These are phyloP conservation scores for Saccharomyces hybrid DNA, from an alignment of 1,139 yeast genomes.

Conservation along the genomic window DNA sequence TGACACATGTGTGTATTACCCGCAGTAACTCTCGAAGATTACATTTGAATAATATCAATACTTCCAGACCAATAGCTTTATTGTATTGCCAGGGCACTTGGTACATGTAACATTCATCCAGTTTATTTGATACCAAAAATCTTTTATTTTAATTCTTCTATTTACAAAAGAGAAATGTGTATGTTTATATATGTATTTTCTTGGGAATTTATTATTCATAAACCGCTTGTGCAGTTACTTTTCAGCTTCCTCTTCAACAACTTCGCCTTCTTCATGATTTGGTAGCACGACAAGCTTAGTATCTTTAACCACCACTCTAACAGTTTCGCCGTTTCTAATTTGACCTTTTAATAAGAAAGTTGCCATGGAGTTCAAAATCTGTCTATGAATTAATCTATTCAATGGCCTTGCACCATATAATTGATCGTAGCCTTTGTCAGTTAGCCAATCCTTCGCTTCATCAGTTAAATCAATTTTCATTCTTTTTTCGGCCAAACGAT, in stretches of 20 bases:
- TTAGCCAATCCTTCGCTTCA: constrained; percentile 68
- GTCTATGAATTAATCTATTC: constrained; percentile 79
- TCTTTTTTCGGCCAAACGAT: constrained; percentile 70
- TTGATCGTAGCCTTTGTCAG: constrained; percentile 83
- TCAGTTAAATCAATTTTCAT: constrained; percentile 53
- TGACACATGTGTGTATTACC: not conserved
- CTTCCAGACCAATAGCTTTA: not conserved
- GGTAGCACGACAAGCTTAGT: constrained; percentile 26
- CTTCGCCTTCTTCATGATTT: constrained; percentile 28
- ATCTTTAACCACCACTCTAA: constrained; percentile 33
- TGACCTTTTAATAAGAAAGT: constrained; percentile 71
- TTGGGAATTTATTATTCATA: too few relatives aligned
- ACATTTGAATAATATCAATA: too few relatives aligned
- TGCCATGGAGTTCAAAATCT: constrained; percentile 80
- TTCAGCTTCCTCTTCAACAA: constrained; percentile 17
- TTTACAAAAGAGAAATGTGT: too few relatives aligned
- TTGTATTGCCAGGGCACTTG: not conserved
- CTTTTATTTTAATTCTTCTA: not conserved
- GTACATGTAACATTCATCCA: not conserved
- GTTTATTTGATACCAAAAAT: not conserved
- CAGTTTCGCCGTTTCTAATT: constrained; percentile 61
- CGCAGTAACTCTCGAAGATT: not conserved
- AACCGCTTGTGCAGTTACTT: constrained; percentile 6
- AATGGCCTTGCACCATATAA: constrained; percentile 93
- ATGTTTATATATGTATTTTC: too few relatives aligned